A percentile compares a stretch with the other conserved stretches of the same genome.
Conservation (phyloP, 2,329 filamentous ascomycete genomes). For the Xylaria sp. region DNA sequence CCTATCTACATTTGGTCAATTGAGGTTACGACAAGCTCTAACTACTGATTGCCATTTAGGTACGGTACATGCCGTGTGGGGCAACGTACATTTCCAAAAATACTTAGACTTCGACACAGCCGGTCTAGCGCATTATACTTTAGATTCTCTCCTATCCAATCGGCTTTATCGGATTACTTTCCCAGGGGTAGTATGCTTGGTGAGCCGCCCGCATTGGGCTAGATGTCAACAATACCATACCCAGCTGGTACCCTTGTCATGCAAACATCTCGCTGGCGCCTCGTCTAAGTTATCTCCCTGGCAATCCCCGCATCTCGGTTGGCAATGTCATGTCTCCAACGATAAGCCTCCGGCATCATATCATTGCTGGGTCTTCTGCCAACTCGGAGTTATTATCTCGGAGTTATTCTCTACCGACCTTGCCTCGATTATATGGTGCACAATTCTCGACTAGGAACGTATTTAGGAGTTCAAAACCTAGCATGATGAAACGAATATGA, state of each 20-base stretch:
- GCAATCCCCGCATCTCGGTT: background rate
- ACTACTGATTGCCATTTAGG: background rate
- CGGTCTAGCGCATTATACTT: background rate
- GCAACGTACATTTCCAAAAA: background rate
- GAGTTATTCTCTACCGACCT: background rate
- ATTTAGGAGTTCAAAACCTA: background rate
- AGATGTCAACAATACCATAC: background rate
- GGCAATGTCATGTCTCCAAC: background rate
- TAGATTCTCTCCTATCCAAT: constrained; percentile 5
- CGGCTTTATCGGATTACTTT: constrained; percentile 7
- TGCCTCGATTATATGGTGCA: background rate
- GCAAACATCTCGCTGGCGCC: background rate
- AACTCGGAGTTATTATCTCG: background rate
- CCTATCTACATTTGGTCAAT: too few species aligned
- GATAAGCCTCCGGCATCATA: background rate
- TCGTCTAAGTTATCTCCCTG: background rate
- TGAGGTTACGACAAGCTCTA: background rate
- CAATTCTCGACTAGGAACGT: too few species aligned
- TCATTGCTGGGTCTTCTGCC: background rate
- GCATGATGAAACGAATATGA: background rate
- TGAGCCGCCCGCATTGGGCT: background rate
- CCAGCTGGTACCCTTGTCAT: background rate
- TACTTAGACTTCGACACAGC: background rate
- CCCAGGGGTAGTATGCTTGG: background rate
- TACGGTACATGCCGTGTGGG: background rate